A percentile compares a stretch with the other conserved stretches of the same genome.
These are phyloP conservation scores for Oryza longistaminata DNA, from an alignment of 176 grass and related monocot genomes.

Conservation along the genomic window DNA sequence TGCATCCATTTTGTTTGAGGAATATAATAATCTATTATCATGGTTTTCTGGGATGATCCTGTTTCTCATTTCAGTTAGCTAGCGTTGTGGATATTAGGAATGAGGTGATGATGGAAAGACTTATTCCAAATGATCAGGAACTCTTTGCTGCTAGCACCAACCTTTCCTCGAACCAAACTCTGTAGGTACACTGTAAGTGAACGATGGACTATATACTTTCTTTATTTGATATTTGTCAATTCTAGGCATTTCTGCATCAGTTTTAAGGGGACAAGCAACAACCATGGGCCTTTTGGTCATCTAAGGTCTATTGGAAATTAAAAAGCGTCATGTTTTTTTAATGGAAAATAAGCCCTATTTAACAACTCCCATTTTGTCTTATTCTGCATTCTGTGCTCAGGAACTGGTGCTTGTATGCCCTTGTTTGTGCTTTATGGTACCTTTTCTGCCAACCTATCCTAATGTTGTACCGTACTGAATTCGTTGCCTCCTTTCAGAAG, in stretches of 20 bases:
- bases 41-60: background rate
- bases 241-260: background rate
- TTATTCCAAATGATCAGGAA: background rate
- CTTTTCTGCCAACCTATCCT: constrained; percentile 14
- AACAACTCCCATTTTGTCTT: background rate
- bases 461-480: background rate
- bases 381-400: constrained; percentile 5
- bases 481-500: constrained; percentile 18
- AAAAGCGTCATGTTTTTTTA: background rate
- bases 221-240: background rate
- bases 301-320: background rate
- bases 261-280: background rate
- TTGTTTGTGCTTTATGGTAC: constrained; percentile 21
- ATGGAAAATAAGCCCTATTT: constrained; percentile 3
- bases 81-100: background rate
- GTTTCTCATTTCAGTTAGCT: background rate
- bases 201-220: background rate
- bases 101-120: background rate
- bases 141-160: background rate
- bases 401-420: background rate
- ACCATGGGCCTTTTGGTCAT: background rate
- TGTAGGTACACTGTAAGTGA: background rate
- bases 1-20: background rate
- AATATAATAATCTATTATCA: background rate
- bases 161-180: background rate